A percentile compares a stretch with the other conserved stretches of the same genome.
These are phyloP conservation scores for Nemania sp. DNA, from an alignment of 2,329 filamentous ascomycete species.

Conservation along the genomic window DNA sequence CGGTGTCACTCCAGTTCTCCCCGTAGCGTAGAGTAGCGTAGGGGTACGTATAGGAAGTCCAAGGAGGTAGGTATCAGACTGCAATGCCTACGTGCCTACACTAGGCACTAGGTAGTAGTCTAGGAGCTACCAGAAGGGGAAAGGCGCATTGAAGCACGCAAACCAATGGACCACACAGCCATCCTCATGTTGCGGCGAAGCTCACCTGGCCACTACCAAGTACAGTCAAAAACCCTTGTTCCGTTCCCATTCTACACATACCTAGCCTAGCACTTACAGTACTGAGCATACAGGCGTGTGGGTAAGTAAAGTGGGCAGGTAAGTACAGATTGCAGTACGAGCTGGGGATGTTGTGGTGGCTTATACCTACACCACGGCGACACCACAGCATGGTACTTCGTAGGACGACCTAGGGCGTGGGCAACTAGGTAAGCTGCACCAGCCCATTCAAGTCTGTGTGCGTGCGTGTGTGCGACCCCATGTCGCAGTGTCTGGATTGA, in stretches of 20 bases:
- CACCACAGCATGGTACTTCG: neutral
- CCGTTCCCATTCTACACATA: no score
- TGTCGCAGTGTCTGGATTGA: slow-evolving; percentile 20
- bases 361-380: slow-evolving; percentile 4
- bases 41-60: neutral
- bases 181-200: slow-evolving; percentile 45
- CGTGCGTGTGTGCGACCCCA: neutral
- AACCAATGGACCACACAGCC: slow-evolving; percentile 39
- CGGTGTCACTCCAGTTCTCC: slow-evolving; percentile 3
- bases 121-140: slow-evolving; percentile 43
- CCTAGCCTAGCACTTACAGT: no score
- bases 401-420: neutral
- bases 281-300: neutral
- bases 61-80: neutral
- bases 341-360: neutral
- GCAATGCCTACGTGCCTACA: slow-evolving; percentile 30
- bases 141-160: slow-evolving; percentile 44
- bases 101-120: neutral
- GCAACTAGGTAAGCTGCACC: neutral
- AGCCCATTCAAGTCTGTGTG: neutral
- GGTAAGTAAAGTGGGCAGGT: neutral
- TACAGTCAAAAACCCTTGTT: no score
- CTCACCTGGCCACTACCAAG: no score
- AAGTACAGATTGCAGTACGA: neutral
- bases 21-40: neutral